phyloP scores from a whole-genome alignment of 257 asterid species.

The Scutellaria barbata region DNA sequence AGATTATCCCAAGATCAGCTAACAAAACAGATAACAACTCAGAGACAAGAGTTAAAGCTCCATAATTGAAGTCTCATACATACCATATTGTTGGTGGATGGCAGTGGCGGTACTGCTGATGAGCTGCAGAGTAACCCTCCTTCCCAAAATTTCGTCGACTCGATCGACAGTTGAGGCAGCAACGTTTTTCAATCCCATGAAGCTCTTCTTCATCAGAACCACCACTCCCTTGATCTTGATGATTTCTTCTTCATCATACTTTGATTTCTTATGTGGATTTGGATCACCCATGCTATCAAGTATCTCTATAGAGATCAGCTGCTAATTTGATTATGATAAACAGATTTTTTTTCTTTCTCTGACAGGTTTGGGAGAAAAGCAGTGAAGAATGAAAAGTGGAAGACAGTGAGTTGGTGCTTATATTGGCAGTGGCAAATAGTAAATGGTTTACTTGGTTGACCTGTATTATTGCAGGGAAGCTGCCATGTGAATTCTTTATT shows the following conservation, averaged over 20 bases:
- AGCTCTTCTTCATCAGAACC: conserved; percentile 68
- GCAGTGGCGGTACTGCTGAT: conserved; percentile 40
- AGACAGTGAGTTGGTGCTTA: background rate
- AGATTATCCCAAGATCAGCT: background rate
- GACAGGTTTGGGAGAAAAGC: background rate
- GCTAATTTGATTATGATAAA: background rate
- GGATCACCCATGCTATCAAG: conserved; percentile 31
- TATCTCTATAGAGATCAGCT: background rate
- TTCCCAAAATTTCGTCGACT: conserved; percentile 55
- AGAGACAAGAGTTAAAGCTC: background rate
- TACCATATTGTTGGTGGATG: conserved; percentile 35
- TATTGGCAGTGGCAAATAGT: conserved; percentile 6
- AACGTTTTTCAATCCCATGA: conserved; percentile 46
- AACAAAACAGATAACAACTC: background rate
- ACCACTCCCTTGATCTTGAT: conserved; percentile 57
- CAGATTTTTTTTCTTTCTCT: background rate
- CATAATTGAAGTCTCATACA: background rate
- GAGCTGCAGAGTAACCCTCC: conserved; percentile 65
- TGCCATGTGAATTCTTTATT: conserved; percentile 7
- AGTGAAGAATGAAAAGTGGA: background rate
- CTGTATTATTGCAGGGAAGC: conserved; percentile 23
- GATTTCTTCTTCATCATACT: conserved; percentile 36
- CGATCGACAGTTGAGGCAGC: conserved; percentile 54
- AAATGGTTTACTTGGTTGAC: conserved; percentile 30
- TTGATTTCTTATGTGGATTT: conserved; percentile 36